Conservation (phyloP, 768 basidiomycete species). For the Boletus huronensis region DNA sequence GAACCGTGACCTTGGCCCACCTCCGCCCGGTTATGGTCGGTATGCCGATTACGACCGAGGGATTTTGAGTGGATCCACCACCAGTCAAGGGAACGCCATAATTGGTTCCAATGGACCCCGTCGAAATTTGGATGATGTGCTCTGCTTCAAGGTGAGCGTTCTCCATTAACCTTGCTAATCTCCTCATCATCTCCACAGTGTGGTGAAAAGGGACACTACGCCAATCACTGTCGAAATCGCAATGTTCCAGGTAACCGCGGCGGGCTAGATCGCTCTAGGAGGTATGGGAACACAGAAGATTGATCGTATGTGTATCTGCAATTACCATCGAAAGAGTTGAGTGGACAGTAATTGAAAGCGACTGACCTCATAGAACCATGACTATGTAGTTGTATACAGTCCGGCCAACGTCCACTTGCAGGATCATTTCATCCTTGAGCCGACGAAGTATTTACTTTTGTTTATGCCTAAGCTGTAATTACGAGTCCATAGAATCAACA, state of each 20-base stretch:
- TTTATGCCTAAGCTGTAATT: background rate
- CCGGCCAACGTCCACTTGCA: too few species aligned
- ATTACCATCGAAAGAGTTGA: background rate
- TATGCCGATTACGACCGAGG: slow-evolving; percentile 73
- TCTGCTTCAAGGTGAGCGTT: slow-evolving; percentile 76
- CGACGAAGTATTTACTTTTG: background rate
- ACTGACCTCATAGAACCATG: background rate
- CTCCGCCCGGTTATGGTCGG: slow-evolving; percentile 88
- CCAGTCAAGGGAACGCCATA: slow-evolving; percentile 24
- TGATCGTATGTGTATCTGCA: slow-evolving; percentile 6
- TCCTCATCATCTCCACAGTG: slow-evolving; percentile 47
- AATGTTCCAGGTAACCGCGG: slow-evolving; percentile 91
- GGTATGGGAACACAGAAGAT: slow-evolving; percentile 30
- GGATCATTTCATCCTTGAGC: too few species aligned
- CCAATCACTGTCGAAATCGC: slow-evolving; percentile 87
- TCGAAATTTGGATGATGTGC: slow-evolving; percentile 77
- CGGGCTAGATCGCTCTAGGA: slow-evolving; percentile 56
- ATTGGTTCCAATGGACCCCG: slow-evolving; percentile 43
- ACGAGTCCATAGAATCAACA: too few species aligned
- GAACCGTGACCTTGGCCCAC: slow-evolving; percentile 78
- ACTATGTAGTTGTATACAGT: background rate
- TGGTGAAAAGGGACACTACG: slow-evolving; percentile 91
- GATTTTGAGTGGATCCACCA: slow-evolving; percentile 30
- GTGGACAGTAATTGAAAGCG: background rate
- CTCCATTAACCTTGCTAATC: background rate